A percentile compares a stretch with the other conserved stretches of the same genome.
phyloP scores from a whole-genome alignment of 371 early-diverging fungal genomes.

The Mortierella sp. region DNA sequence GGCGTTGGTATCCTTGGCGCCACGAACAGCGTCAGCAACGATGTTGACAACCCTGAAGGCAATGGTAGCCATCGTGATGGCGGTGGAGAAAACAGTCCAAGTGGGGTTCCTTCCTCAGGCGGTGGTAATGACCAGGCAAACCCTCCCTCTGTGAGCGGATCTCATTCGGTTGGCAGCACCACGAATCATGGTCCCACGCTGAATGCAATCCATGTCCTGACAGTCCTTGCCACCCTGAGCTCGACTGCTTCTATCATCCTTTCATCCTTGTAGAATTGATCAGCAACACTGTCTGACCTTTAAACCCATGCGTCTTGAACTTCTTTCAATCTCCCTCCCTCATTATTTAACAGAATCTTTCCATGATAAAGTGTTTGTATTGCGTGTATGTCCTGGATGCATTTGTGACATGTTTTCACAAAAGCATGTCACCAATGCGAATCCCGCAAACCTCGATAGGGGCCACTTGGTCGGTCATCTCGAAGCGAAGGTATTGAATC shows the following conservation, averaged over 20 bases:
- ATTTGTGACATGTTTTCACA: too few relatives aligned
- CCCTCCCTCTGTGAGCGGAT: constrained; percentile 12
- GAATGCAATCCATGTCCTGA: constrained; percentile 35
- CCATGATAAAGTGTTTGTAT: too few relatives aligned
- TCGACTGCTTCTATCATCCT: constrained; percentile 15
- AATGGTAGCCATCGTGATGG: constrained; percentile 6
- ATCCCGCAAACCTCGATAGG: constrained; percentile 51
- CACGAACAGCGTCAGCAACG: not conserved
- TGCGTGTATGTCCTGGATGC: not conserved
- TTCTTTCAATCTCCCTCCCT: too few relatives aligned
- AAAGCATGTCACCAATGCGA: constrained; percentile 45
- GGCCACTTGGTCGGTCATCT: constrained; percentile 20
- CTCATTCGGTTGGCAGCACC: constrained; percentile 13
- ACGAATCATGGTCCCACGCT: constrained; percentile 32
- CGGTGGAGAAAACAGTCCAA: not conserved
- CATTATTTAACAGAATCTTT: too few relatives aligned
- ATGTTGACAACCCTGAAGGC: constrained; percentile 7
- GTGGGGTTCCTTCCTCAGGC: not conserved
- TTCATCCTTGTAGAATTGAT: constrained; percentile 13
- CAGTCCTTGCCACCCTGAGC: constrained; percentile 22
- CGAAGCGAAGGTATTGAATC: constrained; percentile 39
- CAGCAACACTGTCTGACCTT: too few relatives aligned
- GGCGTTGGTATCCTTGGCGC: constrained; percentile 37
- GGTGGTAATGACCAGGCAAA: not conserved
- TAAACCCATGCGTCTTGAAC: too few relatives aligned